phyloP scores from a whole-genome alignment of 441 rosid genomes.

The Rhodomyrtus psidioides region DNA sequence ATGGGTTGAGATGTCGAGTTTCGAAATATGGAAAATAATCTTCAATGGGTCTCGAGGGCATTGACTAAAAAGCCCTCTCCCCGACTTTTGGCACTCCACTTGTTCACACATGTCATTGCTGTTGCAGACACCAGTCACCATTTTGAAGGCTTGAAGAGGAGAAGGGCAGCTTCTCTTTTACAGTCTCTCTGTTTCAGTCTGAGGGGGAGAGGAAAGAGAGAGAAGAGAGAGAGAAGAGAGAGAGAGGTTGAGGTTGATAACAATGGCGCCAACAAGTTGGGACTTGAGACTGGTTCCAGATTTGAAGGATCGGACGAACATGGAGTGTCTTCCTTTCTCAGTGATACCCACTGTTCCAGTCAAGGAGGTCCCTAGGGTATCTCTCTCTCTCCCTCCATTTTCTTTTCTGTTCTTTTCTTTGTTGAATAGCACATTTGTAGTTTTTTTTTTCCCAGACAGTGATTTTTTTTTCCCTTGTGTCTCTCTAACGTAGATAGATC shows the following conservation, averaged over 20 bases:
- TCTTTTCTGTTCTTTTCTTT: background rate
- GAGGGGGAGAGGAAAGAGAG: background rate
- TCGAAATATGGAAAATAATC: background rate
- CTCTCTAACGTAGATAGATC: background rate
- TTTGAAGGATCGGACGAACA: background rate
- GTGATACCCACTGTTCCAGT: background rate
- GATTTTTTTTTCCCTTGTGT: background rate
- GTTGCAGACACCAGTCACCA: background rate
- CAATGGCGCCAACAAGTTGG: background rate
- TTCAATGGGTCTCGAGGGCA: background rate
- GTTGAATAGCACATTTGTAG: background rate
- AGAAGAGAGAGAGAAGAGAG: too few species aligned
- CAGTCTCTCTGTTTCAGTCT: background rate
- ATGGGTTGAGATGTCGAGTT: background rate
- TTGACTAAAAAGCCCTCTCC: background rate
- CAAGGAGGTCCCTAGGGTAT: background rate
- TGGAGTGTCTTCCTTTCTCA: background rate
- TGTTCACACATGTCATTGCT: background rate
- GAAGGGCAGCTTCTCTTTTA: background rate
- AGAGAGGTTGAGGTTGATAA: background rate
- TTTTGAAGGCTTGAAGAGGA: background rate
- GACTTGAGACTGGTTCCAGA: background rate
- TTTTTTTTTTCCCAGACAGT: background rate
- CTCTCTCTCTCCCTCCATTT: background rate
- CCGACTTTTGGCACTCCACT: background rate